phyloP scores from a whole-genome alignment of 805 yeast genomes.

The Yamadazyma takamatsuzukensis region DNA sequence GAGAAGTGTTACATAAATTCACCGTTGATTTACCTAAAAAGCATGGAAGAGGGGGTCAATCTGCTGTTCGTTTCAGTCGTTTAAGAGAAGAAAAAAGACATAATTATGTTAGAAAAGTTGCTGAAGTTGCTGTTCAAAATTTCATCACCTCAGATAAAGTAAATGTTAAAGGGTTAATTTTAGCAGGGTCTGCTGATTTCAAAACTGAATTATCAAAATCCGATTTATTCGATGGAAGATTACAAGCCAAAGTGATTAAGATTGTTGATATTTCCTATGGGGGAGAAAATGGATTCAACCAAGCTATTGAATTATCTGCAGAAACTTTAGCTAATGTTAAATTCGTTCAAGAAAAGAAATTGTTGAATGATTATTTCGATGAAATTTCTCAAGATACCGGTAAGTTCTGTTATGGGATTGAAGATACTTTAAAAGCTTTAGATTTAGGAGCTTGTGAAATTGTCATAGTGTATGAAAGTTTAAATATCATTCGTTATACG shows the following conservation, averaged over 20 bases:
- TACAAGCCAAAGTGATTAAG: constrained; percentile 81
- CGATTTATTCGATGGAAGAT: constrained; percentile 88
- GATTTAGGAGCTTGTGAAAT: constrained; percentile 96
- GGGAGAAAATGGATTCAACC: constrained; percentile 99
- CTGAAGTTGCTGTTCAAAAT: constrained; percentile 96
- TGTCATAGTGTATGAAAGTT: constrained; percentile 88
- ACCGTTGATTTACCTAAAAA: constrained; percentile 96
- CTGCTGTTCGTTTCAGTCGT: constrained; percentile 98
- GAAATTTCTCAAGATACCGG: constrained; percentile 98
- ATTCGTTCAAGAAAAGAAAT: constrained; percentile 96
- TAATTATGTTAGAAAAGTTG: constrained; percentile 95
- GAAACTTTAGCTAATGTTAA: constrained; percentile 96
- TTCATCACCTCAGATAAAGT: constrained; percentile 94
- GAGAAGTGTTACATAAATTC: constrained; percentile 94
- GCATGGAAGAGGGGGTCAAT: constrained; percentile 99
- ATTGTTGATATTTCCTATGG: constrained; percentile 97
- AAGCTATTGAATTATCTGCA: constrained; percentile 96
- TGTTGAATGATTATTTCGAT: constrained; percentile 87
- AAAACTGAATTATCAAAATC: constrained; percentile 91
- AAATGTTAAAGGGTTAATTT: constrained; percentile 87
- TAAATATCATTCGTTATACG: constrained; percentile 79
- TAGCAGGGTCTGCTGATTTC: constrained; percentile 99
- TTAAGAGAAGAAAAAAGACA: constrained; percentile 99
- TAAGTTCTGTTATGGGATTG: constrained; percentile 95
- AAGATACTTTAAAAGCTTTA: constrained; percentile 92